Conservation (phyloP, 1,139 yeast species). For the Lizanozyma gosingica region DNA sequence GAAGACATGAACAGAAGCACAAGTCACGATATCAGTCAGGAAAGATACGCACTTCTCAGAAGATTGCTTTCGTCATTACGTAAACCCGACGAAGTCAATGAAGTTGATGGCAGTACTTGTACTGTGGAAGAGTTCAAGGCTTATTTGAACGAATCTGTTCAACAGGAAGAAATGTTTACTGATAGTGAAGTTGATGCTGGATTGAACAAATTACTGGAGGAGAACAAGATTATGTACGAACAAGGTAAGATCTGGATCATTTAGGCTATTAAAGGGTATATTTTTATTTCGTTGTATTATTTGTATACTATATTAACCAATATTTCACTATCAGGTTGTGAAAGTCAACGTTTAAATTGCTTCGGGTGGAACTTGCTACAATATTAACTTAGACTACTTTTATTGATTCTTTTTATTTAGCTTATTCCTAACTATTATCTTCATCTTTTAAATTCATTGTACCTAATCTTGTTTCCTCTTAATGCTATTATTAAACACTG, state of each 20-base stretch:
- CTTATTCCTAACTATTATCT: too few species aligned
- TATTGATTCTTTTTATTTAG: too few species aligned
- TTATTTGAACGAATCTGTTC: constrained; percentile 25
- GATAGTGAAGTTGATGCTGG: constrained; percentile 25
- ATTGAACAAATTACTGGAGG: constrained; percentile 25
- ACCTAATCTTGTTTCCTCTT: too few species aligned
- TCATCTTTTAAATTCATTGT: too few species aligned
- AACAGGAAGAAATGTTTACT: constrained; percentile 33
- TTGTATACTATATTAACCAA: too few species aligned
- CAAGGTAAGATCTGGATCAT: constrained; percentile 35
- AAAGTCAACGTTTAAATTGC: too few species aligned
- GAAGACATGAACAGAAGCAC: constrained; percentile 14
- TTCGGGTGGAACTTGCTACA: too few species aligned
- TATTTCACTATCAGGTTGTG: too few species aligned
- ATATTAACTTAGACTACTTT: too few species aligned
- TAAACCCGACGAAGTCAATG: constrained; percentile 26
- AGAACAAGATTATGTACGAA: constrained; percentile 28
- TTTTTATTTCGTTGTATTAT: too few species aligned
- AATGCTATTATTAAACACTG: too few species aligned
- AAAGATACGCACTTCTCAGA: constrained; percentile 17
- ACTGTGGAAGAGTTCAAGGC: constrained; percentile 23
- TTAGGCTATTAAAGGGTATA: too few species aligned
- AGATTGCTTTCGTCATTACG: constrained; percentile 16
- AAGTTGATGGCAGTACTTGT: constrained; percentile 21
- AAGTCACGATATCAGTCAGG: constrained; percentile 21